Evolutionary conservation across 441 rosid species (phyloP).

Genomic region (Syzygium syzygioides): DNA sequence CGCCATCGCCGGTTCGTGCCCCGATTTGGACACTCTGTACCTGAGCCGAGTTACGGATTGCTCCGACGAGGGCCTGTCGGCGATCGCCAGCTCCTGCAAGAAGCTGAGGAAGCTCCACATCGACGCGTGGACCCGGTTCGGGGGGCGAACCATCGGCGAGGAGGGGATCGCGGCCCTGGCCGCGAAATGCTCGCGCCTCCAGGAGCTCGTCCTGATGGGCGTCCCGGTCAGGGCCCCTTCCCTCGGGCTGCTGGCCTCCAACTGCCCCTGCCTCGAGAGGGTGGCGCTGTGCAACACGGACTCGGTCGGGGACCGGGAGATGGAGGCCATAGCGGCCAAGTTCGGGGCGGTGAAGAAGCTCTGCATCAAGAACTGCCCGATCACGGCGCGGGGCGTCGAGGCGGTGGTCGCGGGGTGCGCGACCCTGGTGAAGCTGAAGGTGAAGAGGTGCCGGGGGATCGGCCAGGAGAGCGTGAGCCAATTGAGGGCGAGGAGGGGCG

Average conservation of each 20-base stretch:
- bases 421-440: conserved; percentile 45
- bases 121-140: conserved; percentile 36
- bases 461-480: conserved; percentile 22
- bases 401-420: conserved; percentile 45
- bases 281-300: conserved; percentile 48
- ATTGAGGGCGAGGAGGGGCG: conserved; percentile 22
- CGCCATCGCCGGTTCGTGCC: conserved; percentile 28
- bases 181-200: conserved; percentile 17
- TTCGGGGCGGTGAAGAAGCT: conserved; percentile 41
- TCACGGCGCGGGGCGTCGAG: conserved; percentile 37
- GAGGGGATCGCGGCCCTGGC: conserved; percentile 35
- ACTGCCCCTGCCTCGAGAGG: conserved; percentile 39
- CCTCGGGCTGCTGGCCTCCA: conserved; percentile 32
- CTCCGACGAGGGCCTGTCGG: conserved; percentile 26
- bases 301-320: conserved; percentile 45
- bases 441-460: conserved; percentile 50
- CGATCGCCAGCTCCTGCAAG: conserved; percentile 29
- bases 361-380: conserved; percentile 60
- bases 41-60: conserved; percentile 30
- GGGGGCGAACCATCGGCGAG: conserved; percentile 31
- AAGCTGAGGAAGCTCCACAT: conserved; percentile 30
- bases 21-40: conserved; percentile 23
- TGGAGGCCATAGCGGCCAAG: conserved; percentile 28
- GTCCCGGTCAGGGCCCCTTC: conserved; percentile 13
- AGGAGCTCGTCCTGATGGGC: conserved; percentile 40